Base-by-base conservation (phyloP, 108 stramenopile genomes). In the Skeletonema menzelii region DNA sequence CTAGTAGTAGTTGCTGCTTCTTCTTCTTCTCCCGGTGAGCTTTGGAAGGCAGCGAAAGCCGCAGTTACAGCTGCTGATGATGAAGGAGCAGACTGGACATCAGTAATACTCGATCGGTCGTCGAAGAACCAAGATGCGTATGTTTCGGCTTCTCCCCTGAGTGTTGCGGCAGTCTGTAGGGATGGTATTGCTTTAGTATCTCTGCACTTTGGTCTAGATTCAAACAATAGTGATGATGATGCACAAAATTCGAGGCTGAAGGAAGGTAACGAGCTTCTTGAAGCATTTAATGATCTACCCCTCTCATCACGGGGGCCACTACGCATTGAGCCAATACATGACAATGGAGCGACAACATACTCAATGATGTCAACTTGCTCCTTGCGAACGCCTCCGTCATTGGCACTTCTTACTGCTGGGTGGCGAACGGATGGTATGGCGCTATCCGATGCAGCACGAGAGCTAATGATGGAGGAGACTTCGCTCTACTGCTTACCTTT, bases 381-480 rank as follows among this genome's bases (percentile, higher is more conserved):
- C 19, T 28, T 40, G 20, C 38, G 31, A n/a, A 11, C 47, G 10
- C 69, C 76, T 26, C 78, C 73, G 15, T 82, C 88, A 27, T 84
- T 88, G 67, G 74, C 83, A 30, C 30, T 92, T 58, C 70, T 87
- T 13, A 84, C 85, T 58, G 82, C 87, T 17, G 91, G 91, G 32
- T 92, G 91, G 91, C 74, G 91, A 44, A 80, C 91, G 5, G 88
- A 92, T 79, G 79, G 86, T 24, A 80, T 86, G 60, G 27, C 56
- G 8, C 49, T 92, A 65, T 71, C 79, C 5, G 70, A 82, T 40
- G 75, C 77, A 26, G 73, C 82, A 5, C 76, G 83, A 56, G 58
- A 75, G 10, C 37, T 92, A n/a, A 79, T 83, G 30, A 61, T 56
- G n/a, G 72, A 82, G 11, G 88, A 92, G 72, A 37, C 69, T 1